These are phyloP conservation scores for Entrophospora sp. DNA, from an alignment of 192 early-diverging fungal genomes.

Conservation along the genomic window DNA sequence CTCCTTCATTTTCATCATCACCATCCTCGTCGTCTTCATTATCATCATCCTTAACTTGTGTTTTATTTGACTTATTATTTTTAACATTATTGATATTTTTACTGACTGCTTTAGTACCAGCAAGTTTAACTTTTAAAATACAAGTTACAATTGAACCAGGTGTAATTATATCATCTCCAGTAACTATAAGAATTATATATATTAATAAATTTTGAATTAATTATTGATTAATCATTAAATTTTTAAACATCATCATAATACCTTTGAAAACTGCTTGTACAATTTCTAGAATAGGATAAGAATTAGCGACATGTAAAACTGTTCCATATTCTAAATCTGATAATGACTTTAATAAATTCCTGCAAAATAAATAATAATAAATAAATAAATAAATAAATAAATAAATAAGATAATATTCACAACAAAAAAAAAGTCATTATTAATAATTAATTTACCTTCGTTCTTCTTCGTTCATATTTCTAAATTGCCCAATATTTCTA, in stretches of 20 bases:
- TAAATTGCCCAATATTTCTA: conserved; percentile 54
- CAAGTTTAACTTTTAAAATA: conserved; percentile 40
- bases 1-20: conserved; percentile 23
- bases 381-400: background rate
- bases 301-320: conserved; percentile 62
- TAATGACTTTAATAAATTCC: conserved; percentile 23
- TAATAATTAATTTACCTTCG: conserved; percentile 36
- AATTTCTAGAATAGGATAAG: conserved; percentile 62
- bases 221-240: too few relatives aligned
- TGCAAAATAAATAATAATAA: conserved; percentile 27
- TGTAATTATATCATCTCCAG: conserved; percentile 70
- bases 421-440: too few relatives aligned
- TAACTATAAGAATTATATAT: conserved; percentile 26
- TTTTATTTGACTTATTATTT: too few relatives aligned
- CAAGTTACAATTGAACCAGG: conserved; percentile 73
- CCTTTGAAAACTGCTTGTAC: conserved; percentile 74
- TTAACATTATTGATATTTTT: too few relatives aligned
- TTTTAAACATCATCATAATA: too few relatives aligned
- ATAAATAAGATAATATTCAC: background rate
- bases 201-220: background rate
- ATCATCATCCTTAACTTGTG: conserved; percentile 22
- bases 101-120: conserved; percentile 25
- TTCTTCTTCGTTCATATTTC: conserved; percentile 56
- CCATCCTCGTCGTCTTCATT: conserved; percentile 26
- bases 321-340: conserved; percentile 58